Conservation (phyloP, 2,329 filamentous ascomycete genomes). For the Colletotrichum sp. region DNA sequence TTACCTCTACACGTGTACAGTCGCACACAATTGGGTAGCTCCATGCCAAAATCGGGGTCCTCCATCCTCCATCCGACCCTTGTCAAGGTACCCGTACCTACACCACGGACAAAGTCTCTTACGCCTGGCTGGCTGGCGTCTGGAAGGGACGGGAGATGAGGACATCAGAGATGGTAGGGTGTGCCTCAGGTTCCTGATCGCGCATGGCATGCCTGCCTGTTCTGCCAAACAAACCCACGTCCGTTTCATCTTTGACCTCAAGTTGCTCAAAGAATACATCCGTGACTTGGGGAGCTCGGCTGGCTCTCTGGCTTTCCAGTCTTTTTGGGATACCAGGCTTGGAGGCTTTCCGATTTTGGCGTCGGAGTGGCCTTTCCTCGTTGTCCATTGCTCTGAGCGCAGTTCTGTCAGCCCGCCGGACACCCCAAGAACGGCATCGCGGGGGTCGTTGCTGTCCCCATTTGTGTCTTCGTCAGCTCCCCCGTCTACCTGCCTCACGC, state of each 20-base stretch:
- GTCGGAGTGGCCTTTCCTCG: neutral
- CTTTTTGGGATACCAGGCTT: neutral
- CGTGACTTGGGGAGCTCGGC: neutral
- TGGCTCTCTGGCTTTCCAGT: neutral
- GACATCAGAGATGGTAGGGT: neutral
- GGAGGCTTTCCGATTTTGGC: neutral
- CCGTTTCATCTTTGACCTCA: conserved; percentile 6
- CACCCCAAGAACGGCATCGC: neutral
- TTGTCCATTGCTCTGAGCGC: neutral
- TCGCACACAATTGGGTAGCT: neutral
- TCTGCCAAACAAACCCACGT: conserved; percentile 2
- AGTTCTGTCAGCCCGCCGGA: neutral
- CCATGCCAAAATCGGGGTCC: conserved; percentile 6
- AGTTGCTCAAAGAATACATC: neutral
- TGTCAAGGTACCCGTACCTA: conserved; percentile 1
- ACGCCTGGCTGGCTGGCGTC: neutral
- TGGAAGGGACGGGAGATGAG: neutral
- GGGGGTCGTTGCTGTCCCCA: neutral
- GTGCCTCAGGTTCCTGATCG: neutral
- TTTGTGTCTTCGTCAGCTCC: neutral
- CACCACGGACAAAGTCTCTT: neutral
- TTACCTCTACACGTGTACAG: neutral
- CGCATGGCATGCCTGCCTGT: neutral
- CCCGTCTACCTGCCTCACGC: neutral
- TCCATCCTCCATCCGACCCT: neutral